These are phyloP conservation scores for Cubamyces sp. DNA, from an alignment of 768 basidiomycete genomes.

Conservation along the genomic window DNA sequence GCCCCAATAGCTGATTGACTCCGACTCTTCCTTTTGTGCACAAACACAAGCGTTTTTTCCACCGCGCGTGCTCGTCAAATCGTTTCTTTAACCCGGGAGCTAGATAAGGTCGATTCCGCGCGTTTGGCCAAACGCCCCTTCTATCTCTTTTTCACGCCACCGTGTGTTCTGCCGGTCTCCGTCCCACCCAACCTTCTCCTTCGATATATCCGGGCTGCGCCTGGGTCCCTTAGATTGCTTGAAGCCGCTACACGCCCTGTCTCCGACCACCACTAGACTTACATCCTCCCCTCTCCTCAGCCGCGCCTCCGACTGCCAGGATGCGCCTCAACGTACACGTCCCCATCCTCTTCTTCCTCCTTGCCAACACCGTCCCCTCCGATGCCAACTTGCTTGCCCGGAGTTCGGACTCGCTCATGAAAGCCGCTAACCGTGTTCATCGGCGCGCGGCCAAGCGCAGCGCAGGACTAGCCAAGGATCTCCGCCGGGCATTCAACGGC, in stretches of 20 bases:
- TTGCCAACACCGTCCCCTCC: constrained; percentile 36
- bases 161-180: constrained; percentile 11
- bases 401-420: constrained; percentile 42
- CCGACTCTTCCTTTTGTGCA: constrained; percentile 22
- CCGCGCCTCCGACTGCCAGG: constrained; percentile 11
- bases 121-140: not conserved
- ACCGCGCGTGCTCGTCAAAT: constrained; percentile 19
- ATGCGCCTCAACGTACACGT: constrained; percentile 28
- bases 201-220: constrained; percentile 21
- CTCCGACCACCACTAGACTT: constrained; percentile 9
- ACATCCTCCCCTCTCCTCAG: not conserved
- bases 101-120: constrained; percentile 12
- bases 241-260: constrained; percentile 1
- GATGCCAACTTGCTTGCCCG: constrained; percentile 30
- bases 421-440: constrained; percentile 55
- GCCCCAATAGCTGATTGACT: constrained; percentile 5
- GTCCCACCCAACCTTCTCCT: constrained; percentile 18
- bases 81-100: constrained; percentile 6
- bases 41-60: constrained; percentile 12
- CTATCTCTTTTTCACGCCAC: constrained; percentile 6
- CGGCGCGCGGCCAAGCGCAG: constrained; percentile 62
- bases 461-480: constrained; percentile 65
- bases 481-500: constrained; percentile 65
- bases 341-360: constrained; percentile 37
- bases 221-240: constrained; percentile 1